phyloP scores from a whole-genome alignment of 2,329 filamentous ascomycete genomes.

The Beauveria varroae region DNA sequence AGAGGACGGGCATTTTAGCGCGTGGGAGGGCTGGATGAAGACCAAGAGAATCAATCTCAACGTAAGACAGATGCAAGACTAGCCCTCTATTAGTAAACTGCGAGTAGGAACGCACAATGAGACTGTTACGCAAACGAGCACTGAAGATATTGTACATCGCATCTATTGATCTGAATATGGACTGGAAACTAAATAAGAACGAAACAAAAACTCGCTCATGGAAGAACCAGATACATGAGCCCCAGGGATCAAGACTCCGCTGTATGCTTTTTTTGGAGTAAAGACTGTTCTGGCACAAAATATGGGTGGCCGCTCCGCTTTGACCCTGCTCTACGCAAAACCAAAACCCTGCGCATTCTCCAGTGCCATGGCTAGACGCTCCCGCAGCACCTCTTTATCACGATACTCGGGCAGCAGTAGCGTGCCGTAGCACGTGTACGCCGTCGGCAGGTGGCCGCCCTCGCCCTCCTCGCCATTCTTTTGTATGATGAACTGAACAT shows the following conservation, averaged over 20 bases:
- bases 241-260: not conserved
- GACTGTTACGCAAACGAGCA: not conserved
- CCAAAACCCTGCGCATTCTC: conserved; percentile 88
- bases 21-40: conserved; percentile 82
- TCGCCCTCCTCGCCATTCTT: conserved; percentile 59
- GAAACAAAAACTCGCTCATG: conserved; percentile 2
- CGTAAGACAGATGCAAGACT: conserved; percentile 76
- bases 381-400: conserved; percentile 58
- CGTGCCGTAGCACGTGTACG: conserved; percentile 89
- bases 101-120: not conserved
- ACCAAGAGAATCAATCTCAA: conserved; percentile 88
- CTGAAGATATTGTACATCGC: not conserved
- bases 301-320: too few relatives aligned
- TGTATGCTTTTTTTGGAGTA: not conserved
- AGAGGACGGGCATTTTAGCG: conserved; percentile 44
- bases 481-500: conserved; percentile 77
- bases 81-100: not conserved
- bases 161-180: conserved; percentile 2
- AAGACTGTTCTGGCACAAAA: too few relatives aligned
- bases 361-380: conserved; percentile 76
- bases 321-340: conserved; percentile 47
- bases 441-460: conserved; percentile 64
- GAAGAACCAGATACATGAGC: not conserved
- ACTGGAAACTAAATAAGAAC: not conserved
- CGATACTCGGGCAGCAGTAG: conserved; percentile 78